These are phyloP conservation scores for Russula sp. DNA, from an alignment of 768 basidiomycete genomes.

Conservation along the genomic window DNA sequence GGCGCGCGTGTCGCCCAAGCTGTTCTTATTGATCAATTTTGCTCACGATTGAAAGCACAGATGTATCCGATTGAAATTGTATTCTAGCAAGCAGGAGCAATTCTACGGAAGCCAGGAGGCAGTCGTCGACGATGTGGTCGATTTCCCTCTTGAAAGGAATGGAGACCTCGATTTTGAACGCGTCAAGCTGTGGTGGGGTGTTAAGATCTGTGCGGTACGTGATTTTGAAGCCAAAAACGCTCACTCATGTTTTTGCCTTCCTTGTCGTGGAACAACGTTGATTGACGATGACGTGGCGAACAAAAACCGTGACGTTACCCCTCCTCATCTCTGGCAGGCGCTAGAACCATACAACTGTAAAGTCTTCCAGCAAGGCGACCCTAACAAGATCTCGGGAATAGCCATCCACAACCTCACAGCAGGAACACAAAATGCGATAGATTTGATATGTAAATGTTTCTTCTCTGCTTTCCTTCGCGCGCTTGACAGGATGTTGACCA, in stretches of 20 bases:
- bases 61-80: conserved; percentile 27
- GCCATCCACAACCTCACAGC: conserved; percentile 24
- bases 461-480: neutral
- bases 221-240: neutral
- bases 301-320: neutral
- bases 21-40: neutral
- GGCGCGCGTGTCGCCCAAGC: neutral
- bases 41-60: conserved; percentile 10
- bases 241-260: neutral
- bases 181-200: conserved; percentile 28
- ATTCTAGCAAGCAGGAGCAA: conserved; percentile 14
- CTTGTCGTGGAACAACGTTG: neutral
- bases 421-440: conserved; percentile 14
- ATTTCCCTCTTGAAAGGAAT: conserved; percentile 25
- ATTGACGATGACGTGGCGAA: neutral
- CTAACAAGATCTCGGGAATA: conserved; percentile 17
- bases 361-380: conserved; percentile 12
- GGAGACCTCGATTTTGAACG: conserved; percentile 26
- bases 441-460: conserved; percentile 10
- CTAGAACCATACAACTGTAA: conserved; percentile 27
- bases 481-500: neutral
- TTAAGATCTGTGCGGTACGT: conserved; percentile 20
- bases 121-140: conserved; percentile 25
- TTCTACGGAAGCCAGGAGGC: neutral
- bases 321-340: neutral